Evolutionary conservation across 768 basidiomycete genomes (phyloP).

Genomic region (Lactarius trivialis): DNA sequence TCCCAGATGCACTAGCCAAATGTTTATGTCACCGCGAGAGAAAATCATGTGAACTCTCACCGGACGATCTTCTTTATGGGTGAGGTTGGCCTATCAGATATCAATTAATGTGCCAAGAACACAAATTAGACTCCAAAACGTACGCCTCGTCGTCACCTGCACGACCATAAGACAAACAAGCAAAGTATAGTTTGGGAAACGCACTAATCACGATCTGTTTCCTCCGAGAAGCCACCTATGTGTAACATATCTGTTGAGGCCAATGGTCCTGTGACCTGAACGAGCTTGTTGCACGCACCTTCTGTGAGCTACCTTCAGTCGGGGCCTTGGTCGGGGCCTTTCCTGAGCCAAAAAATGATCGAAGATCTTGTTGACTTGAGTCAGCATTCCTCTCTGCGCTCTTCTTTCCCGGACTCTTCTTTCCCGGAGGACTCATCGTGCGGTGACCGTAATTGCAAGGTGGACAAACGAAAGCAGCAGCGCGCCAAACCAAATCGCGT

Average conservation of each 20-base stretch:
- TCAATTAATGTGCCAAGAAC: neutral
- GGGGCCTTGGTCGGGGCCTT: neutral
- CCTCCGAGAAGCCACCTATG: constrained; percentile 1
- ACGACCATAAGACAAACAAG: neutral
- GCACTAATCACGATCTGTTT: constrained; percentile 11
- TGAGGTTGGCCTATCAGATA: neutral
- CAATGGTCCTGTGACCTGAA: neutral
- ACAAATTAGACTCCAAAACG: constrained; percentile 1
- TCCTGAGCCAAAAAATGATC: constrained; percentile 13
- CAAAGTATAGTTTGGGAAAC: neutral
- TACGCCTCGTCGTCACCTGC: constrained; percentile 17
- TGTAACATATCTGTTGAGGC: neutral
- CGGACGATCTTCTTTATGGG: neutral
- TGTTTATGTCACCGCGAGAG: neutral
- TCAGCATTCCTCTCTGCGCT: neutral
- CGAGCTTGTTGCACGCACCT: neutral
- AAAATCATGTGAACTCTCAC: neutral
- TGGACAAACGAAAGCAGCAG: neutral
- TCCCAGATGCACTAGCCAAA: constrained; percentile 1
- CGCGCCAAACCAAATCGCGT: neutral
- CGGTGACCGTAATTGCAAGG: neutral
- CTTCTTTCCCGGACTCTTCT: constrained; percentile 13
- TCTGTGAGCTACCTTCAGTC: neutral
- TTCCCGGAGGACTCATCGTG: constrained; percentile 6
- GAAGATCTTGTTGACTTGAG: constrained; percentile 10